Evolutionary conservation across 73 alveolate genomes (phyloP).

Genomic region (Symbiodinium natans): DNA sequence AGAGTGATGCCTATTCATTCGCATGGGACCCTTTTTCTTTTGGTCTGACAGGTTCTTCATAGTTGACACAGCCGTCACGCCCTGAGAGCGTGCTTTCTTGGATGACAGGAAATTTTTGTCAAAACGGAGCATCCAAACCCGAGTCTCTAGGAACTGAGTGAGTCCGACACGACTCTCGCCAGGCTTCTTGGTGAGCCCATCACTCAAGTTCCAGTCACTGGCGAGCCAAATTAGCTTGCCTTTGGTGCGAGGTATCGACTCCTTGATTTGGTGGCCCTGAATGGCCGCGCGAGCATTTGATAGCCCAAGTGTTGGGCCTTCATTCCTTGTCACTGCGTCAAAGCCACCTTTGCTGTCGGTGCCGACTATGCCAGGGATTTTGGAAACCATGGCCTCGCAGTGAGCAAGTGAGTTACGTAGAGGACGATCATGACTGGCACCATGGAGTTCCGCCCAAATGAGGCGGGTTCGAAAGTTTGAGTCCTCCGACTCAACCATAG

Average conservation of each 20-base stretch:
- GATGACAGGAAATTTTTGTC: not conserved
- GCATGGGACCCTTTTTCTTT: too few species aligned
- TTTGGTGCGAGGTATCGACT: not conserved
- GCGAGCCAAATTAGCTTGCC: not conserved
- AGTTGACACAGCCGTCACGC: not conserved
- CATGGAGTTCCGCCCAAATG: slow-evolving; percentile 10
- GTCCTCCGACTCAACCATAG: not conserved
- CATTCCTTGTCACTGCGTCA: not conserved
- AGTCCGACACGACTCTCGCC: not conserved
- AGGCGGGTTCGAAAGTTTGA: not conserved
- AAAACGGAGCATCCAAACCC: not conserved
- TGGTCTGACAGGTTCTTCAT: too few species aligned
- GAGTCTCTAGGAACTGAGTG: not conserved
- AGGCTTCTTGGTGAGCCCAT: not conserved
- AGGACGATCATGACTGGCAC: not conserved
- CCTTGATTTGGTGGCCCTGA: not conserved
- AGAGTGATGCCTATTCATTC: too few species aligned
- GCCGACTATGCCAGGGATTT: not conserved
- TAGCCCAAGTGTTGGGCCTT: not conserved
- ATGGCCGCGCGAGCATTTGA: not conserved
- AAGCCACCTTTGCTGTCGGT: not conserved
- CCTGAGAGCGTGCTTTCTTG: not conserved
- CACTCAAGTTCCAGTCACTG: not conserved
- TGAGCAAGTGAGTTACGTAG: not conserved
- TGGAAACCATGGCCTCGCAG: not conserved